phyloP scores from a whole-genome alignment of 805 yeast species.

The Lachancea kluyveri region DNA sequence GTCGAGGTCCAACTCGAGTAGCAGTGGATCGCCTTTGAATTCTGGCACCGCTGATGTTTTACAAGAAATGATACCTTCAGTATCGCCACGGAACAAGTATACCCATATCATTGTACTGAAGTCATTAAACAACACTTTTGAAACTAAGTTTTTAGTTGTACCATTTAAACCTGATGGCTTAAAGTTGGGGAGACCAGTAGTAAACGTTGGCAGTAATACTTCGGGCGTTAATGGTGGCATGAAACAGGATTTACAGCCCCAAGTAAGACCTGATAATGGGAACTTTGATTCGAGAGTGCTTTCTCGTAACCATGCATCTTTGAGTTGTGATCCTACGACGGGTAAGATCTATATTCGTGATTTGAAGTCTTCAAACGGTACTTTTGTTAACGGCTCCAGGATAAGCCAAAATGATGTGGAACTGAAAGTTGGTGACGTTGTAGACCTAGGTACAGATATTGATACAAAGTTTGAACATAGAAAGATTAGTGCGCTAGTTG shows the following conservation, averaged over 20 bases:
- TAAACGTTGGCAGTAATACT: slow-evolving; percentile 11
- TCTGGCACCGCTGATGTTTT: slow-evolving; percentile 2
- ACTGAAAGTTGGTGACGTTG: slow-evolving; percentile 70
- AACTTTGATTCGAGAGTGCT: slow-evolving; percentile 91
- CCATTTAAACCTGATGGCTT: slow-evolving; percentile 79
- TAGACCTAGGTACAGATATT: slow-evolving; percentile 92
- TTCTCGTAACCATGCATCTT: slow-evolving; percentile 88
- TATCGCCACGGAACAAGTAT: slow-evolving; percentile 25
- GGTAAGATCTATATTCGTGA: slow-evolving; percentile 77
- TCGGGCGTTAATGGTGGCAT: slow-evolving; percentile 12
- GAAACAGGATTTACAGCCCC: slow-evolving; percentile 32
- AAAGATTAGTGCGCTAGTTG: slow-evolving; percentile 79
- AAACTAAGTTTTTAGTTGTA: slow-evolving; percentile 67
- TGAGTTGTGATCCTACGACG: slow-evolving; percentile 59
- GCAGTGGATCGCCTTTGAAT: no score
- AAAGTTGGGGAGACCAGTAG: slow-evolving; percentile 86
- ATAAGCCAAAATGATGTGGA: slow-evolving; percentile 52
- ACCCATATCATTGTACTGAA: slow-evolving; percentile 62
- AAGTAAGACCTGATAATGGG: slow-evolving; percentile 70
- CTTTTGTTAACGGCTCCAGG: slow-evolving; percentile 76
- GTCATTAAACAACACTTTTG: slow-evolving; percentile 78
- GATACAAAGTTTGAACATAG: slow-evolving; percentile 61
- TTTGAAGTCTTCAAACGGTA: slow-evolving; percentile 89
- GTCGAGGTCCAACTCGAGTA: slow-evolving; percentile 10
- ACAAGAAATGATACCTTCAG: slow-evolving; percentile 4